These are phyloP conservation scores for Brassica napus DNA, from an alignment of 345 rosid species.

Conservation along the genomic window Da-Ae NC_063441.1:21085001-21085500, in stretches of 20 bases:
- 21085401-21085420: conserved; percentile 52
- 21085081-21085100: conserved; percentile 54
- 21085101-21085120: conserved; percentile 69
- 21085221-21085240: conserved; percentile 54
- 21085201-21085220: conserved; percentile 55
- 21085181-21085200: conserved; percentile 53
- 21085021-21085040: conserved; percentile 49
- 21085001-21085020: conserved; percentile 31
- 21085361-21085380: conserved; percentile 57
- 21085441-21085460: conserved; percentile 48
- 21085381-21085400: conserved; percentile 53
- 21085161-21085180: conserved; percentile 51
- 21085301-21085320: conserved; percentile 55
- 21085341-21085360: conserved; percentile 72
- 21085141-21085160: conserved; percentile 41
- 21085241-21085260: conserved; percentile 56
- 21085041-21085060: conserved; percentile 54
- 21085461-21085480: conserved; percentile 57
- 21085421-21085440: conserved; percentile 42
- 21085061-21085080: conserved; percentile 49
- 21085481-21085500: conserved; percentile 41
- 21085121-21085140: conserved; percentile 42
- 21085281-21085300: conserved; percentile 72
- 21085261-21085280: conserved; percentile 69
- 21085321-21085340: conserved; percentile 69